Percentiles rank a stretch among this genome's conserved stretches.
phyloP scores from a whole-genome alignment of 1,284 basidiomycete species.

The Ustanciosporium gigantosporum region DNA sequence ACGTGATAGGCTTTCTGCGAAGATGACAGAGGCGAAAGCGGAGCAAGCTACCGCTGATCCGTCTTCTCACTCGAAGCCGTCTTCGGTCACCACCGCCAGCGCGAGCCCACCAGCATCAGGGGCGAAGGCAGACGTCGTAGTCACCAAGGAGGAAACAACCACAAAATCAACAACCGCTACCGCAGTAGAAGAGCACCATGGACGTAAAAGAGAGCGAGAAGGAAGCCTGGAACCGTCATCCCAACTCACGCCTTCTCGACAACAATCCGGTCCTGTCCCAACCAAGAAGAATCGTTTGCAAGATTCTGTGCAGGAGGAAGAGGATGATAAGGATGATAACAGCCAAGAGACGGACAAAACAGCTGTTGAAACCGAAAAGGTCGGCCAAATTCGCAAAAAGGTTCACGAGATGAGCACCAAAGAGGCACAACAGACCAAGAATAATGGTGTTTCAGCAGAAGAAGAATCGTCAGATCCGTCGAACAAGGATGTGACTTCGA shows the following conservation, averaged over 20 bases:
- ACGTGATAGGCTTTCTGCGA: background rate
- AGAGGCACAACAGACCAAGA: conserved; percentile 8
- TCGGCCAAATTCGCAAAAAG: conserved; percentile 50
- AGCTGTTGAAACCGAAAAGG: conserved; percentile 37
- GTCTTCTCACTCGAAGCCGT: background rate
- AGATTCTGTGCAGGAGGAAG: conserved; percentile 19
- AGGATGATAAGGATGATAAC: conserved; percentile 3
- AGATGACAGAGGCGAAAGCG: background rate
- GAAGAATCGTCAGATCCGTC: background rate
- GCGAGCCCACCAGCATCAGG: too few relatives aligned
- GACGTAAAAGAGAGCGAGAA: conserved; percentile 47
- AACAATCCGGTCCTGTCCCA: conserved; percentile 33
- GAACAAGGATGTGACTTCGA: too few relatives aligned
- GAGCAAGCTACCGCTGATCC: background rate
- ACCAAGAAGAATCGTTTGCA: conserved; percentile 52
- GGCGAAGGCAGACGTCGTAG: too few relatives aligned
- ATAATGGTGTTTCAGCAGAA: background rate
- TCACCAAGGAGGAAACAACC: too few relatives aligned
- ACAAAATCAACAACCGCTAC: background rate
- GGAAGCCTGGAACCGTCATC: conserved; percentile 43
- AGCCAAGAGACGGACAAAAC: background rate
- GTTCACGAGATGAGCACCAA: conserved; percentile 47
- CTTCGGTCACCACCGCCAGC: background rate
- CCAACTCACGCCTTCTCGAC: conserved; percentile 14
- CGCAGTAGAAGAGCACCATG: conserved; percentile 16